Conservation (phyloP, 2,329 filamentous ascomycete genomes). For the Fusarium sp. region DNA sequence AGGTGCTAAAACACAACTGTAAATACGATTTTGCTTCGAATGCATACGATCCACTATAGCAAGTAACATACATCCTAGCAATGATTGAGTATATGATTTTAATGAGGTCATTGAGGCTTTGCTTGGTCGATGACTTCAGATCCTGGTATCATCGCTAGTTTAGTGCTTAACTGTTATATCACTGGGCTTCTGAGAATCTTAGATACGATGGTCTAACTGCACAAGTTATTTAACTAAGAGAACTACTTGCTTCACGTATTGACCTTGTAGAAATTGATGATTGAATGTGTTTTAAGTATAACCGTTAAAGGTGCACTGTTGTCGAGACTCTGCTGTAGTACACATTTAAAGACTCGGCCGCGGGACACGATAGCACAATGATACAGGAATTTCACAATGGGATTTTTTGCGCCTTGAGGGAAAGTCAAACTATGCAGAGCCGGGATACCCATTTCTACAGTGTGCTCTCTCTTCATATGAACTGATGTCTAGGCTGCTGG, state of each 20-base stretch:
- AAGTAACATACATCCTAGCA: too few species aligned
- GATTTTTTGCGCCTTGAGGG: background rate
- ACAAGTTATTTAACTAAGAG: too few species aligned
- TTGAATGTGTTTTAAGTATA: background rate
- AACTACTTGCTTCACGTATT: background rate
- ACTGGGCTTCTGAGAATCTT: background rate
- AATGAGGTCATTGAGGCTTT: background rate
- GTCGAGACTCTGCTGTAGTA: background rate
- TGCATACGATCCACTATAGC: background rate
- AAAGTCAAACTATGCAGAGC: background rate
- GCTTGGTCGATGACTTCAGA: background rate
- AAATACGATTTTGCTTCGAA: too few species aligned
- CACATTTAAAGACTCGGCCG: too few species aligned
- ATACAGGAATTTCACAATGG: background rate
- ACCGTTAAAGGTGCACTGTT: background rate
- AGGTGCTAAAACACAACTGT: background rate
- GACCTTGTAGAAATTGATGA: background rate
- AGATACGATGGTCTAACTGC: background rate
- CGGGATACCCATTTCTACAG: background rate
- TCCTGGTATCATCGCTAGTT: background rate
- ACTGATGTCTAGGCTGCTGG: constrained; percentile 14
- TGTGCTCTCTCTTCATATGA: background rate
- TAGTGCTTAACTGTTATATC: background rate
- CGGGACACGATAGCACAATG: background rate
- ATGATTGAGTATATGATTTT: background rate